Evolutionary conservation across 2,329 filamentous ascomycete species (phyloP).

Genomic region (Fusarium solani-melongenae): DNA sequence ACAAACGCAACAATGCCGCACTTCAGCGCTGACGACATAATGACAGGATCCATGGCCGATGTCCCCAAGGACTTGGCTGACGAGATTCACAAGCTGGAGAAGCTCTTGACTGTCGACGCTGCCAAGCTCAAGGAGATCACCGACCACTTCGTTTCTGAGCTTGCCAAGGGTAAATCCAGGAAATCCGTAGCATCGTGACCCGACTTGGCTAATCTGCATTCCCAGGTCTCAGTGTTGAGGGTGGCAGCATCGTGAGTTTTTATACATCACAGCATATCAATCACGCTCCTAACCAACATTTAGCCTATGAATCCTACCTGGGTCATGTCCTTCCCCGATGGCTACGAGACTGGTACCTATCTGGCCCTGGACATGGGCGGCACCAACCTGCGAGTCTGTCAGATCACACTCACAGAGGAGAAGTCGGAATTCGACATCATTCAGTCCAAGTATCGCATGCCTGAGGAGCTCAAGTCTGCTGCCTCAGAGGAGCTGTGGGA

Average conservation of each 20-base stretch:
- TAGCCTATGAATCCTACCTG: constrained; percentile 98
- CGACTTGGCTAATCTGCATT: constrained; percentile 22
- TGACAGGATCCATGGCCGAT: constrained; percentile 86
- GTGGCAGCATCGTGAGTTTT: constrained; percentile 88
- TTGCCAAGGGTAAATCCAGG: constrained; percentile 75
- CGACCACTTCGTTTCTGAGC: constrained; percentile 87
- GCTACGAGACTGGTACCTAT: constrained; percentile 87
- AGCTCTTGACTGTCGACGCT: constrained; percentile 81
- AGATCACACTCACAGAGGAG: constrained; percentile 87
- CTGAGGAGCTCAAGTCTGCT: constrained; percentile 89
- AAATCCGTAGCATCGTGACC: not conserved
- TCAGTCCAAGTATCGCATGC: constrained; percentile 96
- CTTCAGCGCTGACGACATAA: constrained; percentile 25
- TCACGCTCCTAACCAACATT: constrained; percentile 29
- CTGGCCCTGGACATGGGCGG: constrained; percentile 95
- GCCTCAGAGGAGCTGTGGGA: constrained; percentile 90
- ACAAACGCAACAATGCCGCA: not conserved
- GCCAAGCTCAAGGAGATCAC: constrained; percentile 90
- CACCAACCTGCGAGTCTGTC: constrained; percentile 94
- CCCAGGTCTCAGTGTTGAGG: constrained; percentile 82
- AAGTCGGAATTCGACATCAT: constrained; percentile 94
- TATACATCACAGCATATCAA: not conserved
- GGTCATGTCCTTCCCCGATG: constrained; percentile 91
- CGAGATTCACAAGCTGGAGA: constrained; percentile 87
- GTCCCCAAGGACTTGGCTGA: constrained; percentile 83